phyloP scores from a whole-genome alignment of 768 basidiomycete species.

The Russula griseocarnosa region DNA sequence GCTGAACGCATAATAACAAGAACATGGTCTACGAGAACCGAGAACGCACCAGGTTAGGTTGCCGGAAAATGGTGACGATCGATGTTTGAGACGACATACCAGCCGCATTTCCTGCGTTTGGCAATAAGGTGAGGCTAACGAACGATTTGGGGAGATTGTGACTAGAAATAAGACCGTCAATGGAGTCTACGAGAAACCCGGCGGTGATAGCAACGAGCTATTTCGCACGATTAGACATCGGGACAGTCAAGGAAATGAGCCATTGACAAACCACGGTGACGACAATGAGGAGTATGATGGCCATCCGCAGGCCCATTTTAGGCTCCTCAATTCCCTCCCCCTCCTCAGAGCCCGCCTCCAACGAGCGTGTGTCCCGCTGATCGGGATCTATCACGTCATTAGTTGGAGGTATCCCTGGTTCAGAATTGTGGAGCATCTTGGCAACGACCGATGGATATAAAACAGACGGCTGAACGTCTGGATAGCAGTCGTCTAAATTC shows the following conservation, averaged over 20 bases:
- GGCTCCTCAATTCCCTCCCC: constrained; percentile 35
- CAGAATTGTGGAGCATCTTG: not conserved
- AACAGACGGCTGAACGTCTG: constrained; percentile 3
- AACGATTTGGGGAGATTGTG: constrained; percentile 72
- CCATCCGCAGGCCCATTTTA: constrained; percentile 36
- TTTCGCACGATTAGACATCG: not conserved
- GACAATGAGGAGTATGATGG: constrained; percentile 35
- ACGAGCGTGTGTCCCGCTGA: not conserved
- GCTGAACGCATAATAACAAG: constrained; percentile 90
- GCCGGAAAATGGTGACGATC: not conserved
- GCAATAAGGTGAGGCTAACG: constrained; percentile 82
- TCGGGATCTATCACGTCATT: not conserved
- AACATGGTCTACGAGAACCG: constrained; percentile 63
- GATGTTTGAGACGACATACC: constrained; percentile 38
- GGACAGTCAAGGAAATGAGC: not conserved
- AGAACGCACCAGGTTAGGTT: constrained; percentile 11
- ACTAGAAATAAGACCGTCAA: constrained; percentile 59
- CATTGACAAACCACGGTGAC: constrained; percentile 40
- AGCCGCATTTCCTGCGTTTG: constrained; percentile 88
- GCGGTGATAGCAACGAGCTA: constrained; percentile 52
- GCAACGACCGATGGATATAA: not conserved
- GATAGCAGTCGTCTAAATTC: constrained; percentile 42
- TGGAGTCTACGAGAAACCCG: constrained; percentile 72
- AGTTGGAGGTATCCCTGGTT: not conserved
- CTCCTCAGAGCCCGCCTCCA: constrained; percentile 23